Evolutionary conservation across 1,284 basidiomycete species (phyloP).

Genomic region (Cutaneotrichosporon sp.): DNA sequence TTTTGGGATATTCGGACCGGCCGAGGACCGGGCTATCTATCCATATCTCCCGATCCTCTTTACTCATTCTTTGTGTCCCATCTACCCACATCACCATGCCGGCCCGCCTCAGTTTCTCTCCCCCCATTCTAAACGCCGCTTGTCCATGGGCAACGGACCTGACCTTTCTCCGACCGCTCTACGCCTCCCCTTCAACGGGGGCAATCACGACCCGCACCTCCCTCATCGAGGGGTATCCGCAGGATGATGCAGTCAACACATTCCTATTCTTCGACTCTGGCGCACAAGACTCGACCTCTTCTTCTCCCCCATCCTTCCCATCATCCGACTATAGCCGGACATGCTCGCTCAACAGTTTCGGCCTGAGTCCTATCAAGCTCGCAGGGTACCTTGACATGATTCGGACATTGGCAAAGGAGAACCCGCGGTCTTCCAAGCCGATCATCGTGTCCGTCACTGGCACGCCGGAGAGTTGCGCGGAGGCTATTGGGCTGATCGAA

Average conservation of each 20-base stretch:
- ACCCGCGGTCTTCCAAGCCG: conserved; percentile 12
- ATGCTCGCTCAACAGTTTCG: conserved; percentile 24
- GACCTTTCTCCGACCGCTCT: conserved; percentile 16
- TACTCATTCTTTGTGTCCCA: not conserved
- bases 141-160: conserved; percentile 26
- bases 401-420: conserved; percentile 7
- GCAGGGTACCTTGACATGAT: conserved; percentile 16
- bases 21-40: too few species aligned
- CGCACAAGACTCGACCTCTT: not conserved
- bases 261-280: conserved; percentile 25
- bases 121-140: conserved; percentile 25
- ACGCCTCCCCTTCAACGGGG: conserved; percentile 17
- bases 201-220: conserved; percentile 26
- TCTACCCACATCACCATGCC: conserved; percentile 1
- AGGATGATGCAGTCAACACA: conserved; percentile 26
- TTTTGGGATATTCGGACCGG: too few species aligned
- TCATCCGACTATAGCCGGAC: not conserved
- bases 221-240: conserved; percentile 25
- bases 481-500: conserved; percentile 7
- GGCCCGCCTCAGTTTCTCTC: conserved; percentile 12
- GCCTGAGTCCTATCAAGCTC: conserved; percentile 19
- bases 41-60: not conserved
- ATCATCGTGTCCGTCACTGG: conserved; percentile 24
- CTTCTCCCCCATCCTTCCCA: conserved; percentile 13
- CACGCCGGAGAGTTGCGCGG: conserved; percentile 19